These are phyloP conservation scores for Lathyrus sativus DNA, from an alignment of 306 rosid genomes.

Conservation along the genomic window DNA sequence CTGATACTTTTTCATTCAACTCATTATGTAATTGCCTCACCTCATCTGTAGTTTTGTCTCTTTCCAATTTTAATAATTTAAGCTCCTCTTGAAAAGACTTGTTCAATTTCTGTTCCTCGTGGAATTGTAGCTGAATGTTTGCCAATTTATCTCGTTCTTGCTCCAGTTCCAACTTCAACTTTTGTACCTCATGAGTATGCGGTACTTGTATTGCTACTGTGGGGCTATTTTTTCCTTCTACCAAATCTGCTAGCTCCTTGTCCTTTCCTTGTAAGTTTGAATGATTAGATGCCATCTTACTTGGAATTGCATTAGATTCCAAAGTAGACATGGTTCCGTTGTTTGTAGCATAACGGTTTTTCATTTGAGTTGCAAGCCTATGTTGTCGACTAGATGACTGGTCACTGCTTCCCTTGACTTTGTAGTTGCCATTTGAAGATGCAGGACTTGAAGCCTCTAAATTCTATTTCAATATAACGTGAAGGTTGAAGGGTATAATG, in stretches of 20 bases:
- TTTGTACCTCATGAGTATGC: slow-evolving; percentile 55
- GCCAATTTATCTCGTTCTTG: slow-evolving; percentile 57
- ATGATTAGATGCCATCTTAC: slow-evolving; percentile 52
- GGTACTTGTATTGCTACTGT: slow-evolving; percentile 46
- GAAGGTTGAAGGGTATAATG: no score
- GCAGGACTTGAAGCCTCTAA: slow-evolving; percentile 61
- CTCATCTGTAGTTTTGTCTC: slow-evolving; percentile 59
- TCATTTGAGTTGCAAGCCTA: slow-evolving; percentile 56
- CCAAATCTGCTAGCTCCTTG: slow-evolving; percentile 78
- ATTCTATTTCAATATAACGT: slow-evolving; percentile 70
- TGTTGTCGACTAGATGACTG: slow-evolving; percentile 63
- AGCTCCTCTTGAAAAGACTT: slow-evolving; percentile 75
- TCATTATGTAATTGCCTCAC: slow-evolving; percentile 54
- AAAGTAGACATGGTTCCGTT: slow-evolving; percentile 63
- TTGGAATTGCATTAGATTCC: slow-evolving; percentile 47
- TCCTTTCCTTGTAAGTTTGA: slow-evolving; percentile 58
- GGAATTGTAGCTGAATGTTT: slow-evolving; percentile 45
- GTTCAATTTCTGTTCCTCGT: slow-evolving; percentile 80
- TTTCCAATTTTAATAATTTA: slow-evolving; percentile 54
- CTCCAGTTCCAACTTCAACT: slow-evolving; percentile 67
- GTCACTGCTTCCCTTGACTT: slow-evolving; percentile 63
- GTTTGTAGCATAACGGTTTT: slow-evolving; percentile 48
- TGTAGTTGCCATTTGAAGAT: slow-evolving; percentile 51
- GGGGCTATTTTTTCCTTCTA: slow-evolving; percentile 58
- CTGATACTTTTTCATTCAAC: slow-evolving; percentile 66